Evolutionary conservation across 225 moss, liverwort and hornwort genomes (phyloP).

Genomic region (Bryum argenteum): DNA sequence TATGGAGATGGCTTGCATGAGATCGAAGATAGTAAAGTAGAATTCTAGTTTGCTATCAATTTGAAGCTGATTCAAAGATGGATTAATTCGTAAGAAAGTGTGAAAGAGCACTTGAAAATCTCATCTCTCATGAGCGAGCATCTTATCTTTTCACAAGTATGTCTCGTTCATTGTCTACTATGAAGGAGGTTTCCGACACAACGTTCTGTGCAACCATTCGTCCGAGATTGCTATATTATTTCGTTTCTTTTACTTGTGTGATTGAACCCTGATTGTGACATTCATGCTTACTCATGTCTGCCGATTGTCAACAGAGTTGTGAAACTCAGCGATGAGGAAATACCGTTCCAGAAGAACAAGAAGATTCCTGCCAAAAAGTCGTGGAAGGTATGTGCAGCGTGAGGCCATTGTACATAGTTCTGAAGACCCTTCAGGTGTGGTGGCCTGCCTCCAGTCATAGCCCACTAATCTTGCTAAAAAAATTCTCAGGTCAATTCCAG

Average conservation of each 20-base stretch:
- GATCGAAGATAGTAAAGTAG: neutral
- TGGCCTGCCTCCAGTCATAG: neutral
- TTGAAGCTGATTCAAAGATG: neutral
- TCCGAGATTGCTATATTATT: constrained; percentile 21
- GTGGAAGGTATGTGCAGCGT: constrained; percentile 71
- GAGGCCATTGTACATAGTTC: constrained; percentile 1
- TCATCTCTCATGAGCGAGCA: constrained; percentile 5
- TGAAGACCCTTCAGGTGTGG: constrained; percentile 2
- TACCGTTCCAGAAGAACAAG: constrained; percentile 82
- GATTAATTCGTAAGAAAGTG: neutral
- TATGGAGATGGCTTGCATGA: neutral
- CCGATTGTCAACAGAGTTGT: constrained; percentile 64
- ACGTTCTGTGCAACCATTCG: neutral
- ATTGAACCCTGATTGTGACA: constrained; percentile 10
- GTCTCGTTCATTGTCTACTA: neutral
- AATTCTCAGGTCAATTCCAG: constrained; percentile 67
- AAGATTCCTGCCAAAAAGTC: constrained; percentile 77
- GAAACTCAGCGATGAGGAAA: constrained; percentile 75
- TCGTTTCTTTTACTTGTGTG: constrained; percentile 4
- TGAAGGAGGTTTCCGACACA: neutral
- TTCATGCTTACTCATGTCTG: constrained; percentile 23
- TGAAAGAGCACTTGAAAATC: constrained; percentile 10
- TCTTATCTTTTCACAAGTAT: neutral
- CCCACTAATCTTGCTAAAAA: neutral
- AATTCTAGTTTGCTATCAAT: constrained; percentile 13